These are phyloP conservation scores for Lactuca saligna DNA, from an alignment of 129 eudicot species.

Conservation along the genomic window DNA sequence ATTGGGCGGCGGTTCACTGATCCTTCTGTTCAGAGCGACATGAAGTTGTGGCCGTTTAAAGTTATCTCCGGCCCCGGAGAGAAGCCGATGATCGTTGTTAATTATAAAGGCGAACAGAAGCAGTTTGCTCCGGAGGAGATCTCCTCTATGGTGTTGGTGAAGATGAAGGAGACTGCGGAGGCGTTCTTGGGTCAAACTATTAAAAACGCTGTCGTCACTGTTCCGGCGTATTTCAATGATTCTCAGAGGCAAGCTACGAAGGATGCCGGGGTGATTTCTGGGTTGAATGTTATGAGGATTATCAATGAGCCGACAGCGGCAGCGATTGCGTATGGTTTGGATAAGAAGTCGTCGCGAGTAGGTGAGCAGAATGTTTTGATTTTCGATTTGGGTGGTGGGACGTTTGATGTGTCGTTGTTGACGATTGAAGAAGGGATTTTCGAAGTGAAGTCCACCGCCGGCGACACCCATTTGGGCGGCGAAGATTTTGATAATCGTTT, in stretches of 20 bases:
- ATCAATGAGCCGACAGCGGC: constrained; percentile 87
- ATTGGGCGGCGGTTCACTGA: constrained; percentile 63
- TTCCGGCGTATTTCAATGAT: constrained; percentile 80
- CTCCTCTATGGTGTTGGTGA: constrained; percentile 63
- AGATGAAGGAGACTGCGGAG: constrained; percentile 68
- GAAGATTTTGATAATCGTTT: constrained; percentile 77
- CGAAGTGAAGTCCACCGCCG: constrained; percentile 81
- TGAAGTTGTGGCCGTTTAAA: constrained; percentile 77
- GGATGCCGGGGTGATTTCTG: constrained; percentile 73
- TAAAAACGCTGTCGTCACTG: constrained; percentile 69
- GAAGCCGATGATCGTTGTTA: constrained; percentile 65
- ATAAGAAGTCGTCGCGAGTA: constrained; percentile 38
- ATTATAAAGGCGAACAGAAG: constrained; percentile 62
- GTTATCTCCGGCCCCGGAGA: constrained; percentile 64
- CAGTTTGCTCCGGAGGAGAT: constrained; percentile 68
- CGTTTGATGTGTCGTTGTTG: constrained; percentile 68
- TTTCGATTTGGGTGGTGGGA: constrained; percentile 77
- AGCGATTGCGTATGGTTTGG: constrained; percentile 76
- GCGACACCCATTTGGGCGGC: constrained; percentile 78
- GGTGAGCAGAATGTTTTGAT: constrained; percentile 71
- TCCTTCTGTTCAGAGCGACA: constrained; percentile 68
- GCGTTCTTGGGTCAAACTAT: constrained; percentile 48
- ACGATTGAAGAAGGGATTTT: constrained; percentile 85
- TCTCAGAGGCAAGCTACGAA: constrained; percentile 77
- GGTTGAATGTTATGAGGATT: constrained; percentile 65